phyloP scores from a whole-genome alignment of 1,284 basidiomycete species.

The Boletus chippewaensis region DNA sequence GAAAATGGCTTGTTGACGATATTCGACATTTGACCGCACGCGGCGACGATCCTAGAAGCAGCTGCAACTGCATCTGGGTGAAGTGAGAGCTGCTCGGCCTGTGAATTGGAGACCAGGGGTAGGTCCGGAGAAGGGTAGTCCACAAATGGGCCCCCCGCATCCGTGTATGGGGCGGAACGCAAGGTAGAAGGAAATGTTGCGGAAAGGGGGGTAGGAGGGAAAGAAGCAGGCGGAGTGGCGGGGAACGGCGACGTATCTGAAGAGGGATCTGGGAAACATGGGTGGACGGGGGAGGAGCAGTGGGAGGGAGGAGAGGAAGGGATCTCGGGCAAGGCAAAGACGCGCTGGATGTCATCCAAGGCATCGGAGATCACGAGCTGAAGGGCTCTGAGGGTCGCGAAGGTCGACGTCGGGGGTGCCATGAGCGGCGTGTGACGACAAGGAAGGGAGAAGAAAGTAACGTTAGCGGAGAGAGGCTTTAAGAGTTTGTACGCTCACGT shows the following conservation, averaged over 20 bases:
- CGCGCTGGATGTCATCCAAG: constrained; percentile 57
- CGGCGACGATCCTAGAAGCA: constrained; percentile 56
- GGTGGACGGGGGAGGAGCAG: constrained; percentile 19
- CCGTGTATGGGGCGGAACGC: constrained; percentile 4
- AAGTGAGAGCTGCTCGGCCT: constrained; percentile 47
- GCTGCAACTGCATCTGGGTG: constrained; percentile 54
- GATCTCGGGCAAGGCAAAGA: constrained; percentile 37
- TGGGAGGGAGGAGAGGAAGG: constrained; percentile 14
- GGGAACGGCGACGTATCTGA: constrained; percentile 17
- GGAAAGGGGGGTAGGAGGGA: constrained; percentile 27
- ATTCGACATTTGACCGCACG: constrained; percentile 56
- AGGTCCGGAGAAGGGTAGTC: constrained; percentile 58
- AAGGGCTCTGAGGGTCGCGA: constrained; percentile 55
- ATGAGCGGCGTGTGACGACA: constrained; percentile 15
- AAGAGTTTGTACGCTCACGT: constrained; percentile 11
- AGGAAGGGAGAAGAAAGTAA: constrained; percentile 5
- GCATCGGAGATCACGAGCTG: constrained; percentile 62
- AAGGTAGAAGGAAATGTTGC: constrained; percentile 16
- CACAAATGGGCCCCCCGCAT: constrained; percentile 18
- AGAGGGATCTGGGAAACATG: constrained; percentile 17
- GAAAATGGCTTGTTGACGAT: constrained; percentile 62
- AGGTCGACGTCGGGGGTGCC: constrained; percentile 37
- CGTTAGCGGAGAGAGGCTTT: constrained; percentile 11
- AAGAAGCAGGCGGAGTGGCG: constrained; percentile 25
- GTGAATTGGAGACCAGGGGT: constrained; percentile 41